These are phyloP conservation scores for Teunomyces kruisii DNA, from an alignment of 805 yeast genomes.

Conservation along the genomic window DNA sequence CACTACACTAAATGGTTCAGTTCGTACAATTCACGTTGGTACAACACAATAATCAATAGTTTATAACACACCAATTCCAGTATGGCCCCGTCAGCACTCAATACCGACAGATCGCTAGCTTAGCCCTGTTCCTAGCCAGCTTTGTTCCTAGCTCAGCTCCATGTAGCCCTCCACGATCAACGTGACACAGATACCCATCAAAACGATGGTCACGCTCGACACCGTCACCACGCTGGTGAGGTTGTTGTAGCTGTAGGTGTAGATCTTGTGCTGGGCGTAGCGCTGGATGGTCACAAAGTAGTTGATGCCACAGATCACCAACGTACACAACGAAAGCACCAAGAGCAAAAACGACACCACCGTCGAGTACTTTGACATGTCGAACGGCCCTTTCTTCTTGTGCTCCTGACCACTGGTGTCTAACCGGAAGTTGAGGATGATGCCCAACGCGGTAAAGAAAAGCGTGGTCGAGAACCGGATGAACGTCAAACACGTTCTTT, in stretches of 20 bases:
- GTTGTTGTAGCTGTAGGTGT: conserved; percentile 32
- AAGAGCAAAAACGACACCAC: conserved; percentile 38
- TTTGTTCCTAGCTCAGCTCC: no score
- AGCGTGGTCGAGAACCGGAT: conserved; percentile 46
- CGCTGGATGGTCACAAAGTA: conserved; percentile 45
- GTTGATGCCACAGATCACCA: conserved; percentile 39
- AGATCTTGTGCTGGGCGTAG: conserved; percentile 43
- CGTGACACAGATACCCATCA: conserved; percentile 34
- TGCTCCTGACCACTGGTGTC: conserved; percentile 22
- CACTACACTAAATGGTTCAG: no score
- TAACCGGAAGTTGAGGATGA: conserved; percentile 45
- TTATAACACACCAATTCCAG: no score
- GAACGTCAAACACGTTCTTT: conserved; percentile 52
- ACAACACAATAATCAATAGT: no score
- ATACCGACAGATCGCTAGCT: no score
- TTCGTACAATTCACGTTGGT: no score
- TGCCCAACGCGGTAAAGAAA: conserved; percentile 47
- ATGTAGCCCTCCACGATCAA: conserved; percentile 14
- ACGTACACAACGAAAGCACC: conserved; percentile 35
- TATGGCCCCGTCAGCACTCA: no score
- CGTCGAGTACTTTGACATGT: conserved; percentile 19
- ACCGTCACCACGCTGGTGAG: conserved; percentile 33
- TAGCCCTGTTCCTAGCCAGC: no score
- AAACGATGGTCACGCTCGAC: conserved; percentile 31
- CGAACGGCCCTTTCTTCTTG: no score